phyloP scores from a whole-genome alignment of 2,329 filamentous ascomycete species.

The Cercospora zeina region DNA sequence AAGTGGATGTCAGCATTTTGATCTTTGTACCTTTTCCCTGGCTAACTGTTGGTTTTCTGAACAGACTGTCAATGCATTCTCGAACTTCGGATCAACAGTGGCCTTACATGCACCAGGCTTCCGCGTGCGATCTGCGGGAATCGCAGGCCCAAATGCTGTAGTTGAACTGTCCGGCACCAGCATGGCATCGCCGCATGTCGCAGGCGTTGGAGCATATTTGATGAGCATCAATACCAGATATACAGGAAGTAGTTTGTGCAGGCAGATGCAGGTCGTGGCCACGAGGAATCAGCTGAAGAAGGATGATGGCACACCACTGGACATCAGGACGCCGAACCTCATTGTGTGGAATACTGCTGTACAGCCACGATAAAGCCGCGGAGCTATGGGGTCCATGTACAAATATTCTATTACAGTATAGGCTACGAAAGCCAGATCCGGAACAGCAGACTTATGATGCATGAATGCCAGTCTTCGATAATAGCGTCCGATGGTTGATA shows the following conservation, averaged over 20 bases:
- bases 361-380: not conserved
- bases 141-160: slow-evolving; percentile 44
- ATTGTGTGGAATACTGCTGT: slow-evolving; percentile 7
- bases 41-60: not conserved
- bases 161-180: slow-evolving; percentile 51
- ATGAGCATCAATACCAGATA: not conserved
- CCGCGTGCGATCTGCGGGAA: slow-evolving; percentile 52
- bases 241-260: not conserved
- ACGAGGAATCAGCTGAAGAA: slow-evolving; percentile 7
- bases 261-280: slow-evolving; percentile 2
- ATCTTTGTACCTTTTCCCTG: too few species aligned
- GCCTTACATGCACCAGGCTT: slow-evolving; percentile 52
- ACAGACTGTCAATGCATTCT: slow-evolving; percentile 38
- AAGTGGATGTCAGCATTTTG: slow-evolving; percentile 9
- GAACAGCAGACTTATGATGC: not conserved
- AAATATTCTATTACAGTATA: not conserved
- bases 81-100: slow-evolving; percentile 43
- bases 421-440: not conserved
- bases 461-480: not conserved
- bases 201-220: slow-evolving; percentile 28
- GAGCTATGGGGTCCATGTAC: not conserved
- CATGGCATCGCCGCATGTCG: slow-evolving; percentile 40
- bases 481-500: too few species aligned
- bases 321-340: slow-evolving; percentile 9
- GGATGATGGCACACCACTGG: not conserved